Percentiles rank a stretch among this genome's conserved stretches.
Conservation (phyloP, 768 basidiomycete species). For the Podaxis rugospora region DNA sequence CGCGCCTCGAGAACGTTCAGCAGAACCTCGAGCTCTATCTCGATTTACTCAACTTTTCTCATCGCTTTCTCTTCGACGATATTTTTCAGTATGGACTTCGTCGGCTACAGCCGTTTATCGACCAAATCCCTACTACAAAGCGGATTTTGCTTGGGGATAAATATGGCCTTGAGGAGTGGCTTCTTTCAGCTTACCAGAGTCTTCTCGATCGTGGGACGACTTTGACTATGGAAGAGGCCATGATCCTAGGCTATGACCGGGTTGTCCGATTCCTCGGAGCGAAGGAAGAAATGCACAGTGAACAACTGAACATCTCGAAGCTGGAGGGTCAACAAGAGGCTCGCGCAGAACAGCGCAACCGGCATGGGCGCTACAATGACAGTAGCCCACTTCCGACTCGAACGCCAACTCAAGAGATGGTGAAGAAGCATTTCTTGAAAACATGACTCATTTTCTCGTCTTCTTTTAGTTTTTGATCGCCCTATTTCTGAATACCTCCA, state of each 20-base stretch:
- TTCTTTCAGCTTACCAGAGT: conserved; percentile 30
- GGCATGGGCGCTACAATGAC: too few species aligned
- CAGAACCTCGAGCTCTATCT: conserved; percentile 26
- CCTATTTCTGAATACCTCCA: too few species aligned
- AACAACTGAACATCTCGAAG: background rate
- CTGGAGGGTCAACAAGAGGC: too few species aligned
- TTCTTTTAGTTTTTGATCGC: too few species aligned
- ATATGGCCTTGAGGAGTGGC: conserved; percentile 35
- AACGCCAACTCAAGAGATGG: too few species aligned
- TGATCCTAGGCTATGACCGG: conserved; percentile 22
- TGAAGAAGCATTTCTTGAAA: too few species aligned
- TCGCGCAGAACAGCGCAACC: too few species aligned
- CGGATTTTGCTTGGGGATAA: conserved; percentile 34
- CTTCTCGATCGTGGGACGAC: conserved; percentile 29
- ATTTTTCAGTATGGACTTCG: conserved; percentile 30
- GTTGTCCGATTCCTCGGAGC: background rate
- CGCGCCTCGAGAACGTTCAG: background rate
- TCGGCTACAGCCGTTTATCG: conserved; percentile 14
- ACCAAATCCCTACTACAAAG: conserved; percentile 20
- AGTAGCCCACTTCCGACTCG: too few species aligned
- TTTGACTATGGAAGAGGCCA: conserved; percentile 24
- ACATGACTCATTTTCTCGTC: too few species aligned
- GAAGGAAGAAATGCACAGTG: background rate
- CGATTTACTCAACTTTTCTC: conserved; percentile 35
- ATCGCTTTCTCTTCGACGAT: conserved; percentile 31